A percentile compares a stretch with the other conserved stretches of the same genome.
Evolutionary conservation across 345 rosid species (phyloP).

Genomic region (Ricinus communis): DNA sequence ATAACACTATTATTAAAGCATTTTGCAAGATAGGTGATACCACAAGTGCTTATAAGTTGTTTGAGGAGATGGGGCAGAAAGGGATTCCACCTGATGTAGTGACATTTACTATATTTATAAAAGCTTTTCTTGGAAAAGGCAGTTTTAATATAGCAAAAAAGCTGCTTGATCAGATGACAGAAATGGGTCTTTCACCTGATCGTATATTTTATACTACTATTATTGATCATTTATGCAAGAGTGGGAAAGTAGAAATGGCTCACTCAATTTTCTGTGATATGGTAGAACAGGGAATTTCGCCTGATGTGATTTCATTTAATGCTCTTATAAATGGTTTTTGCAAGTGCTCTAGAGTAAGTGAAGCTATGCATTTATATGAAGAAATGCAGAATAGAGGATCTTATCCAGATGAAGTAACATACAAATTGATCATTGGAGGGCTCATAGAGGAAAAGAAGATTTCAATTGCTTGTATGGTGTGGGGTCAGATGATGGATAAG

Average conservation of each 20-base stretch:
- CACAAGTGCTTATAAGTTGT: conserved; percentile 57
- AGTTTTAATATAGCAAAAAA: conserved; percentile 54
- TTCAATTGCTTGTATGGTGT: conserved; percentile 62
- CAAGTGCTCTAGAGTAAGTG: conserved; percentile 54
- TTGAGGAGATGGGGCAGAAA: conserved; percentile 65
- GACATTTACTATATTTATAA: conserved; percentile 72
- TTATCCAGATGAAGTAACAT: conserved; percentile 79
- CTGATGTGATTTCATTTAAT: conserved; percentile 77
- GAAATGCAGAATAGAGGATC: conserved; percentile 68
- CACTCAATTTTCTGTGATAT: conserved; percentile 61
- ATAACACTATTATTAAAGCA: conserved; percentile 68
- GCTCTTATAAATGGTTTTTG: conserved; percentile 80
- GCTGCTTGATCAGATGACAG: conserved; percentile 70
- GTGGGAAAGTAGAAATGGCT: conserved; percentile 66
- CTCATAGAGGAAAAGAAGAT: conserved; percentile 63
- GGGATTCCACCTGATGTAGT: conserved; percentile 68
- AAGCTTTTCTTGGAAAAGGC: conserved; percentile 65
- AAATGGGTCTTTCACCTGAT: conserved; percentile 62
- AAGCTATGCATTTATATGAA: conserved; percentile 61
- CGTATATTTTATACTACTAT: conserved; percentile 75
- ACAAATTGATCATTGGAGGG: conserved; percentile 76
- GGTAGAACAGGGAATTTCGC: conserved; percentile 65
- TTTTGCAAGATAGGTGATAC: conserved; percentile 49
- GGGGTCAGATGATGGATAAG: conserved; percentile 99
- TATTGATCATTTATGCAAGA: conserved; percentile 73